These are phyloP conservation scores for Sporobolus alterniflorus DNA, from an alignment of 202 grass and related monocot genomes.

Conservation along the genomic window DNA sequence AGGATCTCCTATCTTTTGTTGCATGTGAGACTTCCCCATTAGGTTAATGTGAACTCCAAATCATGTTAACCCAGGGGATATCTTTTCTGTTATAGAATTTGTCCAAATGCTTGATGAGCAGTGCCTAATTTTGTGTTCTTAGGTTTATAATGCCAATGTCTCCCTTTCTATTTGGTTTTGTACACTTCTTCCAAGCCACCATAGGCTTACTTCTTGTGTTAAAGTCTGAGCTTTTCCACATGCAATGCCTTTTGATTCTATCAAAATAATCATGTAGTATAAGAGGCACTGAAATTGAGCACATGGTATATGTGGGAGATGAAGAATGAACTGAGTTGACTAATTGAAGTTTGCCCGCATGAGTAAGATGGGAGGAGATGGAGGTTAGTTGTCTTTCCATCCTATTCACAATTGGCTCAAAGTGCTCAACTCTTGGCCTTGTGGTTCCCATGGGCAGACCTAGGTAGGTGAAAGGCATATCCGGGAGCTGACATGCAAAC, in stretches of 20 bases:
- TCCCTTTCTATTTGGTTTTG: no score
- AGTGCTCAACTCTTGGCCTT: not conserved
- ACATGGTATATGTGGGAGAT: not conserved
- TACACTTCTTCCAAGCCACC: no score
- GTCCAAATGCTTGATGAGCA: no score
- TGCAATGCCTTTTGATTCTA: not conserved
- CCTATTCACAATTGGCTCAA: not conserved
- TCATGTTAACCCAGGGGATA: no score
- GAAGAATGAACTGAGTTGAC: not conserved
- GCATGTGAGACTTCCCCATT: no score
- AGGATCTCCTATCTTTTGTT: no score
- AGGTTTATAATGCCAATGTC: no score
- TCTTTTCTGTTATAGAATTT: no score
- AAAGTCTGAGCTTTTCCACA: not conserved
- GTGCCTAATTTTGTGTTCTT: no score
- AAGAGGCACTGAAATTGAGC: not conserved
- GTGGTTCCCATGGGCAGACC: not conserved
- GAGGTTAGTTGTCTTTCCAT: not conserved
- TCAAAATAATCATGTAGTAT: not conserved
- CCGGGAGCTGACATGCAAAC: not conserved
- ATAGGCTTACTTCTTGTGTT: not conserved
- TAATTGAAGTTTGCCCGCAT: not conserved
- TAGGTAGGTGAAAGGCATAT: no score
- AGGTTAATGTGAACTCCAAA: no score
- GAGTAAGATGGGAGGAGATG: not conserved